Base-by-base conservation (phyloP, 306 rosid genomes). In the Gynostemma pentaphyllum region DNA sequence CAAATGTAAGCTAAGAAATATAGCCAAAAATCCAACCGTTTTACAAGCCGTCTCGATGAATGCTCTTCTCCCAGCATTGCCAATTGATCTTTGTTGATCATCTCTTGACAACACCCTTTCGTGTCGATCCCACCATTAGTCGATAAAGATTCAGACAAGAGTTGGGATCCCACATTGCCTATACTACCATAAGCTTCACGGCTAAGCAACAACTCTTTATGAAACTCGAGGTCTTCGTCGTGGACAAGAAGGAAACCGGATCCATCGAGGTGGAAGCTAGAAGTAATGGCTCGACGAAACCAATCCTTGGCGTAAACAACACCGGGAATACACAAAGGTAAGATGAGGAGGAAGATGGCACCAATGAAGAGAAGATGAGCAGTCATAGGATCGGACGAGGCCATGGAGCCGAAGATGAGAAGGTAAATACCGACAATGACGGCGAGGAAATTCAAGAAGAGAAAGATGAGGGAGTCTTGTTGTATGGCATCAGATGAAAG, bases 171-270 rank as follows among this genome's bases (percentile, higher is more conserved):
- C 42, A 2, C 50, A 50, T 2, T 10, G 70, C 28, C 59, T 49
- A 76, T 62, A 66, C 68, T n/a, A 72, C 76, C 24, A 32, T 83
- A 77, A 19, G 66, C 70, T 51, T 85, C 85, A 2, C 80, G 82
- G 0, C 73, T 54, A 39, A 92, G 68, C 5, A 92, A 80, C 71
- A 90, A 76, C 73, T 86, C 99, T 66, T 82, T 92, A 26, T 88
- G 99, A 61, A 92, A 84, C 85, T 92, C 97, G 14, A 94, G 99
- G 73, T 88, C 94, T 21, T 86, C 86, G 29, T 73, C 94, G 67
- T 86, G 86, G 10, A 94, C 88, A 50, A 88, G 95, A 72, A 84
- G 30, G 71, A 94, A 82, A 50, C 82, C 69, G 2, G 88, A 76
- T 26, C 79, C 76, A 41, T 82, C 81, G 4, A 84, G 22, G 18